Conservation (phyloP, 2,329 filamentous ascomycete species). For the Cryphonectria parasitica region DNA sequence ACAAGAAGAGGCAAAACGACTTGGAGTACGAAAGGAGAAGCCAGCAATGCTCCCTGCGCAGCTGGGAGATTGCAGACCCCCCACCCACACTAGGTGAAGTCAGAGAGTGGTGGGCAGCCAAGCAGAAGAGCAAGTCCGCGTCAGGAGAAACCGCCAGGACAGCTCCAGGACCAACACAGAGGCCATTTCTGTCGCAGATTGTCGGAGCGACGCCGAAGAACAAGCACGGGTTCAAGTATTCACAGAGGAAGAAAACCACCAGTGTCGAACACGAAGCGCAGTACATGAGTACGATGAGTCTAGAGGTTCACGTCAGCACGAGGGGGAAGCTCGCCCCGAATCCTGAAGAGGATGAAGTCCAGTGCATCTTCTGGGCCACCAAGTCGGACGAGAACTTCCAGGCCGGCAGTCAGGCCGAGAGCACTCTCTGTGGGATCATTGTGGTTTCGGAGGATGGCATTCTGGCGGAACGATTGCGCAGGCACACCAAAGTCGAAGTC, state of each 20-base stretch:
- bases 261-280: conserved; percentile 82
- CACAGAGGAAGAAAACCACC: conserved; percentile 73
- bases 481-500: conserved; percentile 65
- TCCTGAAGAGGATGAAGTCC: conserved; percentile 86
- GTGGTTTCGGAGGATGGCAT: conserved; percentile 67
- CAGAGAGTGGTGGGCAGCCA: conserved; percentile 64
- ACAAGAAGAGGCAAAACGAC: conserved; percentile 54
- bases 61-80: conserved; percentile 75
- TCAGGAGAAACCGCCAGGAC: conserved; percentile 29
- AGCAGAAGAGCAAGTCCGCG: conserved; percentile 33
- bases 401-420: conserved; percentile 49
- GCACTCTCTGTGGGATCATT: conserved; percentile 71
- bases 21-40: conserved; percentile 55
- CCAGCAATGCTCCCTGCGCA: conserved; percentile 62
- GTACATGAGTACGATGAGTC: conserved; percentile 95
- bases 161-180: conserved; percentile 33
- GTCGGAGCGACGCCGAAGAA: conserved; percentile 85
- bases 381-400: conserved; percentile 71
- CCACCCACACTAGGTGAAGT: conserved; percentile 77
- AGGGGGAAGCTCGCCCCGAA: conserved; percentile 81
- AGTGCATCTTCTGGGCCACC: conserved; percentile 88
- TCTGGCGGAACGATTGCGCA: conserved; percentile 64
- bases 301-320: conserved; percentile 91
- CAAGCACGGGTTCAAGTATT: conserved; percentile 83
- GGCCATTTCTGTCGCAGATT: conserved; percentile 74